Conservation (phyloP, 139 green algal genomes). For the Picochlorum sp. region DNA sequence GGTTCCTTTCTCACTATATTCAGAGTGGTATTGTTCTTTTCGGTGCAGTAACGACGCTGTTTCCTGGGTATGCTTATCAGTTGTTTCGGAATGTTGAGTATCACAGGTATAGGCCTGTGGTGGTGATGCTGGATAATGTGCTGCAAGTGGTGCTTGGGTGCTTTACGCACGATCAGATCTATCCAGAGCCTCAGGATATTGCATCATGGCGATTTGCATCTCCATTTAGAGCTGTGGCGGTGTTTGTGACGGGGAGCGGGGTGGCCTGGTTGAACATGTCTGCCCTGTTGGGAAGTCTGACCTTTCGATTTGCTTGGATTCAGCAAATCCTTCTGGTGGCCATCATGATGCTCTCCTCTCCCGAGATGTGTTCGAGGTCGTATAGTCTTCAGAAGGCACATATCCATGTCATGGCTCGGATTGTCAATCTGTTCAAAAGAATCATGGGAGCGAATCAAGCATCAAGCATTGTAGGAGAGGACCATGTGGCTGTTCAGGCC, state of each 20-base stretch:
- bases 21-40: constrained; percentile 3
- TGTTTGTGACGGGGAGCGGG: constrained; percentile 5
- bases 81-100: not conserved
- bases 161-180: constrained; percentile 12
- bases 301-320: constrained; percentile 6
- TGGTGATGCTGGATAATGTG: constrained; percentile 10
- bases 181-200: not conserved
- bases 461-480: no score
- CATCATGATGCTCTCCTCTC: constrained; percentile 7
- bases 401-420: not conserved
- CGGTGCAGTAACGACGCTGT: constrained; percentile 9
- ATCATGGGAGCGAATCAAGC: not conserved
- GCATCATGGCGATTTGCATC: not conserved
- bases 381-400: constrained; percentile 10
- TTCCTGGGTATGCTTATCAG: constrained; percentile 6
- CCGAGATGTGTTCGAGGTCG: constrained; percentile 1
- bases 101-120: constrained; percentile 4
- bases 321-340: constrained; percentile 4
- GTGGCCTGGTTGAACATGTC: constrained; percentile 12
- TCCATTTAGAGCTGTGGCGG: constrained; percentile 1
- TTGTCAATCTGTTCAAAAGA: not conserved
- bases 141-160: constrained; percentile 10
- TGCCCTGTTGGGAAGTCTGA: not conserved
- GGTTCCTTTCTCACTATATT: not conserved
- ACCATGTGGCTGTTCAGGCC: no score